These are phyloP conservation scores for Populus nigra DNA, from an alignment of 345 rosid genomes.

Conservation along the genomic window DNA sequence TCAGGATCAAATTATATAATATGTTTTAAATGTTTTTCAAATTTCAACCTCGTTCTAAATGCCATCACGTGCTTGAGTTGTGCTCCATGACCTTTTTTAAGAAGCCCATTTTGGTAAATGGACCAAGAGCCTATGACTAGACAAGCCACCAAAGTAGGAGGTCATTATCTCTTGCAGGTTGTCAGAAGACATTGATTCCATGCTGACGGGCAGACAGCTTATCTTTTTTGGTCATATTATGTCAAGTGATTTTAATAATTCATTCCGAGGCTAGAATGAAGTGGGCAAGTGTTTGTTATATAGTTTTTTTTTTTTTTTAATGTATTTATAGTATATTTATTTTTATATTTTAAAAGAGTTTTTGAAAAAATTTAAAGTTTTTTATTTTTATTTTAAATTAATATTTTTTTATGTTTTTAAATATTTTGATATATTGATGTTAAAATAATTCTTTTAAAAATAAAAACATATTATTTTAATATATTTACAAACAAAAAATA, in stretches of 20 bases:
- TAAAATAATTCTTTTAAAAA: no score
- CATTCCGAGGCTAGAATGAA: neutral
- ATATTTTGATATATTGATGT: rapidly evolving
- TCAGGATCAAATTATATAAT: neutral
- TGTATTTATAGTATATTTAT: no score
- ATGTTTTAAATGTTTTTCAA: neutral
- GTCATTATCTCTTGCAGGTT: neutral
- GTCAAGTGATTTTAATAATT: neutral
- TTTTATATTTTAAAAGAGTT: no score
- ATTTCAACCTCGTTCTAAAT: neutral
- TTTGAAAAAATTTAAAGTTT: no score
- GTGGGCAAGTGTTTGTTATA: no score
- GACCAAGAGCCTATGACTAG: neutral
- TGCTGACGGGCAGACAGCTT: neutral
- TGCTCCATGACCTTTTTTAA: neutral
- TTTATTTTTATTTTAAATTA: no score
- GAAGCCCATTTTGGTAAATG: neutral
- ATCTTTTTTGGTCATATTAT: no score
- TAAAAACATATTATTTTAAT: no score
- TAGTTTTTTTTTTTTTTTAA: neutral
- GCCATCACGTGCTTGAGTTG: neutral
- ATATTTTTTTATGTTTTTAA: no score
- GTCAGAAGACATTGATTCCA: neutral
- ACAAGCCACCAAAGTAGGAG: neutral
- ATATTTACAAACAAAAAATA: no score